phyloP scores from a whole-genome alignment of 2,329 filamentous ascomycete genomes.

The Torrubiella hemipterigena region DNA sequence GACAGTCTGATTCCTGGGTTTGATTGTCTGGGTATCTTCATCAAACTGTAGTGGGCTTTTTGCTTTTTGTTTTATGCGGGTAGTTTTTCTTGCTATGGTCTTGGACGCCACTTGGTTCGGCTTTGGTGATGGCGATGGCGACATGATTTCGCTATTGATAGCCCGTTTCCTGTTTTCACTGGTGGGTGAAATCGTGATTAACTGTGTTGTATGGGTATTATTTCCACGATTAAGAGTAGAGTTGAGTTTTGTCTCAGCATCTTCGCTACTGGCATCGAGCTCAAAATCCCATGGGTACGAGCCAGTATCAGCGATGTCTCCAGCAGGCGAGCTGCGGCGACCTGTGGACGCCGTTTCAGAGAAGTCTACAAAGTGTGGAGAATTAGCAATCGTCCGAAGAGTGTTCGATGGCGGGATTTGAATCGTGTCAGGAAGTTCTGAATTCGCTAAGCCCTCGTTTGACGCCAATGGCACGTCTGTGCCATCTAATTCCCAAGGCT shows the following conservation, averaged over 20 bases:
- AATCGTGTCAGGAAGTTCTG: background rate
- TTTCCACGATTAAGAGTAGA: no score
- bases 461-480: no score
- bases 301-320: background rate
- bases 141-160: background rate
- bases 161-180: no score
- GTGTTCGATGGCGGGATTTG: background rate
- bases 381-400: slow-evolving; percentile 5
- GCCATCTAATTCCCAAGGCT: no score
- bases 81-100: slow-evolving; percentile 4
- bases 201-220: no score
- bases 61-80: slow-evolving; percentile 18
- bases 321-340: slow-evolving; percentile 7
- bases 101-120: background rate
- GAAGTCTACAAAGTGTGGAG: slow-evolving; percentile 5
- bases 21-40: slow-evolving; percentile 15
- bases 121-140: background rate
- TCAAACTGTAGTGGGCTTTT: slow-evolving; percentile 22
- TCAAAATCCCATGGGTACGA: slow-evolving; percentile 4
- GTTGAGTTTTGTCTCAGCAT: no score
- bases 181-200: no score
- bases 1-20: slow-evolving; percentile 1
- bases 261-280: background rate
- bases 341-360: slow-evolving; percentile 8
- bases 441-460: no score